Evolutionary conservation across 192 early-diverging fungal species (phyloP).

Genomic region (Neocallimastix lanati): DNA sequence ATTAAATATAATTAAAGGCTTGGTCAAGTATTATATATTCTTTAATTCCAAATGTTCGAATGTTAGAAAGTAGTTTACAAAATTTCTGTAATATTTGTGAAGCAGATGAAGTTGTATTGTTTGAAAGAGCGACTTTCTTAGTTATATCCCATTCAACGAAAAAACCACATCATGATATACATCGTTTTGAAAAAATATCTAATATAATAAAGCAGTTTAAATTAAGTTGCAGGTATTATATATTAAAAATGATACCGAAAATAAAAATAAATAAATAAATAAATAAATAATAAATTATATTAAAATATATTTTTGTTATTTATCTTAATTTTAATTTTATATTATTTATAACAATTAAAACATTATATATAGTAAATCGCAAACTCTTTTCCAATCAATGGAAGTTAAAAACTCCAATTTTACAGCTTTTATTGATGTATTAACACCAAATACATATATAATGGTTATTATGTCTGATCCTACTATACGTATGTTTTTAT

Average conservation of each 20-base stretch:
- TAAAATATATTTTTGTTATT: no score
- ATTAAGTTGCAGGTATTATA: constrained; percentile 57
- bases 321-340: background rate
- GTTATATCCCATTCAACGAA: constrained; percentile 68
- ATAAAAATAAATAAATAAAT: no score
- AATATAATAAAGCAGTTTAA: constrained; percentile 90
- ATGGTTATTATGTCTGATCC: constrained; percentile 74
- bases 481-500: constrained; percentile 45
- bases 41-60: constrained; percentile 79
- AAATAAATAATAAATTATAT: background rate
- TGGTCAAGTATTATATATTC: constrained; percentile 95
- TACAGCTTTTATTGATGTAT: constrained; percentile 59
- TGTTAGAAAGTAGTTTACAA: constrained; percentile 57
- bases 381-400: constrained; percentile 70
- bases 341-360: background rate
- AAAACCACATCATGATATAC: constrained; percentile 36
- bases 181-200: constrained; percentile 77
- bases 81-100: constrained; percentile 71
- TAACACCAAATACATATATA: constrained; percentile 73
- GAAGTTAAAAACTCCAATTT: constrained; percentile 59
- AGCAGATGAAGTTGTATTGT: constrained; percentile 84
- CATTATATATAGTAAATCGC: constrained; percentile 34
- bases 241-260: no score
- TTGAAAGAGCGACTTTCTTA: constrained; percentile 87
- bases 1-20: no score